phyloP scores from a whole-genome alignment of 129 eudicot species.

The sunflower (Helianthus annuus) region DNA sequence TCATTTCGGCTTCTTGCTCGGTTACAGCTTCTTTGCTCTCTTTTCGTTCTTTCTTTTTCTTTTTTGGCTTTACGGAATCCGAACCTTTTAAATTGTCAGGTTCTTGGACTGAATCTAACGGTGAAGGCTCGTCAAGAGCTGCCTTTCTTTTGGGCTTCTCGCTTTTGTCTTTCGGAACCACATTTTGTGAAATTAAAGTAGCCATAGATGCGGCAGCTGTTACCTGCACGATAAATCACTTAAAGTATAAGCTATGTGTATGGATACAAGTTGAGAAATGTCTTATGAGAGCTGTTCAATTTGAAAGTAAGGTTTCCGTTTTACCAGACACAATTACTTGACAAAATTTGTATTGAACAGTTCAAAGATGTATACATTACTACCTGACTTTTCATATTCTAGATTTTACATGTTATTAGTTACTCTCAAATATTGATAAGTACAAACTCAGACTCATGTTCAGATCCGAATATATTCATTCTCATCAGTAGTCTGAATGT shows the following conservation, averaged over 20 bases:
- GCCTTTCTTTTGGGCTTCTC: slow-evolving; percentile 67
- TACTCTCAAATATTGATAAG: too few species aligned
- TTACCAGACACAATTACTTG: too few species aligned
- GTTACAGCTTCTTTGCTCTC: slow-evolving; percentile 39
- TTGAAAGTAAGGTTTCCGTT: background rate
- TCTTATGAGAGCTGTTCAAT: background rate
- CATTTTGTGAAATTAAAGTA: slow-evolving; percentile 85
- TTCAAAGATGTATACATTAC: too few species aligned
- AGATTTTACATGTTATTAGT: too few species aligned
- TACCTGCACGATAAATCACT: slow-evolving; percentile 21
- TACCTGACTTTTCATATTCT: too few species aligned
- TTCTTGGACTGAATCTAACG: slow-evolving; percentile 32
- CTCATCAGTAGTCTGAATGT: too few species aligned
- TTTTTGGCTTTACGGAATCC: slow-evolving; percentile 33
- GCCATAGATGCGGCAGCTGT: slow-evolving; percentile 45
- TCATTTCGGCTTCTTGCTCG: slow-evolving; percentile 70
- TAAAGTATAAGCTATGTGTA: background rate
- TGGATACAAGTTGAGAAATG: background rate
- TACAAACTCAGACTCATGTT: too few species aligned
- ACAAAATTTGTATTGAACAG: too few species aligned
- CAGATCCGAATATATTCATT: too few species aligned
- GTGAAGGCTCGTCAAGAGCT: too few species aligned
- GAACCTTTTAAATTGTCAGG: slow-evolving; percentile 25
- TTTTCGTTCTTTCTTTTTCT: slow-evolving; percentile 56
- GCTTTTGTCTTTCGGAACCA: slow-evolving; percentile 34